Evolutionary conservation across 208 protist species (phyloP).

Genomic region (Novymonas esmeraldas): DNA sequence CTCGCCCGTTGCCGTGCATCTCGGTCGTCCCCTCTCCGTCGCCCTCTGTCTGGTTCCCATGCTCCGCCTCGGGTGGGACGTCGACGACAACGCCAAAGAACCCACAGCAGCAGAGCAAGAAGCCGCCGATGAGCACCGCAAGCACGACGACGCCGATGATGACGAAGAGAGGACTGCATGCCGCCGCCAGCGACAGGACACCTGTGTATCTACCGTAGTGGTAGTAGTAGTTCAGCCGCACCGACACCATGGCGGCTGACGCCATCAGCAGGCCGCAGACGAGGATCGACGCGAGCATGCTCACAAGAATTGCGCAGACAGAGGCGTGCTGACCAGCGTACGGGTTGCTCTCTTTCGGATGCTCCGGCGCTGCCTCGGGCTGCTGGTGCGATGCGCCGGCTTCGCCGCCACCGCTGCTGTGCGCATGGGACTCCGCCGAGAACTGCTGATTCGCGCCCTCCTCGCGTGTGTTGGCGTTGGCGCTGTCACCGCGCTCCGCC

Average conservation of each 20-base stretch:
- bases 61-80: neutral
- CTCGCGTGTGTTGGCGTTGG: neutral
- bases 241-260: slow-evolving; percentile 51
- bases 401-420: slow-evolving; percentile 1
- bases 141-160: slow-evolving; percentile 34
- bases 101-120: slow-evolving; percentile 34
- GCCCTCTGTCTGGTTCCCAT: slow-evolving; percentile 21
- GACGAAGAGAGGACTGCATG: slow-evolving; percentile 69
- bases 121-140: slow-evolving; percentile 4
- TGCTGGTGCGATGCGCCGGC: neutral
- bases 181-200: slow-evolving; percentile 31
- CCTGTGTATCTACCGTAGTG: slow-evolving; percentile 29
- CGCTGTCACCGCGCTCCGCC: neutral
- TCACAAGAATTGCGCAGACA: slow-evolving; percentile 7
- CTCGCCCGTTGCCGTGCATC: slow-evolving; percentile 7
- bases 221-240: slow-evolving; percentile 62
- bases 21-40: slow-evolving; percentile 1
- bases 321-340: slow-evolving; percentile 22
- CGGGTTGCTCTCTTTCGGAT: neutral
- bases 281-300: slow-evolving; percentile 20
- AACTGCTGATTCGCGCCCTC: neutral
- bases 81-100: slow-evolving; percentile 3
- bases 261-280: slow-evolving; percentile 42
- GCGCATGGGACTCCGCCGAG: slow-evolving; percentile 1
- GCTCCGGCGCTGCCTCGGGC: neutral